These are phyloP conservation scores for Pterocarpus santalinus DNA, from an alignment of 306 rosid genomes.

Conservation along the genomic window DNA sequence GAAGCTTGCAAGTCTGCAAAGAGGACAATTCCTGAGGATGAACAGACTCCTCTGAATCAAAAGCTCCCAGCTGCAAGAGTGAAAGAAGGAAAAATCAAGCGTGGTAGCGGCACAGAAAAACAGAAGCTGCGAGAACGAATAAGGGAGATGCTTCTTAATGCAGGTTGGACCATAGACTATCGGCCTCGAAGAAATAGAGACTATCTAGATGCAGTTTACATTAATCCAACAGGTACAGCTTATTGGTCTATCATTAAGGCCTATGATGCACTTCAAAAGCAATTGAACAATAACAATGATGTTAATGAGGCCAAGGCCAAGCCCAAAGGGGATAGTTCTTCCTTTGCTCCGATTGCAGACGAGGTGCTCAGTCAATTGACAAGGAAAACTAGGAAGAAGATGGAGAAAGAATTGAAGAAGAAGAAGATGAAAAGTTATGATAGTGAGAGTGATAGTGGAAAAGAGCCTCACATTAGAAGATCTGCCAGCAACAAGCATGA, in stretches of 20 bases:
- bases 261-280: constrained; percentile 95
- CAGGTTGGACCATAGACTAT: constrained; percentile 95
- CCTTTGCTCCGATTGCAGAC: constrained; percentile 76
- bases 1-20: constrained; percentile 59
- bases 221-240: constrained; percentile 88
- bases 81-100: constrained; percentile 80
- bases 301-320: constrained; percentile 66
- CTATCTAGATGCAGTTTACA: constrained; percentile 96
- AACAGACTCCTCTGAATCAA: constrained; percentile 67
- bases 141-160: constrained; percentile 83
- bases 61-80: constrained; percentile 53
- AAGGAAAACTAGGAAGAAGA: constrained; percentile 93
- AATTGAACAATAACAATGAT: constrained; percentile 43
- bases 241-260: constrained; percentile 99
- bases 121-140: constrained; percentile 91
- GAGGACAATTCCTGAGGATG: constrained; percentile 60
- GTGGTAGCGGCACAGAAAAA: constrained; percentile 96
- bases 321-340: constrained; percentile 65
- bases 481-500: constrained; percentile 58
- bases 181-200: constrained; percentile 97
- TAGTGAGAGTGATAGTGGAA: constrained; percentile 65
- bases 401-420: constrained; percentile 84
- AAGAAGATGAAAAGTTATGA: constrained; percentile 59
- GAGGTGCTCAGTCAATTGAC: constrained; percentile 90
- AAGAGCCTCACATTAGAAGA: constrained; percentile 58